These are phyloP conservation scores for Bolboschoenoplectus hybrid DNA, from an alignment of 202 grass and related monocot genomes.

Conservation along the genomic window DNA sequence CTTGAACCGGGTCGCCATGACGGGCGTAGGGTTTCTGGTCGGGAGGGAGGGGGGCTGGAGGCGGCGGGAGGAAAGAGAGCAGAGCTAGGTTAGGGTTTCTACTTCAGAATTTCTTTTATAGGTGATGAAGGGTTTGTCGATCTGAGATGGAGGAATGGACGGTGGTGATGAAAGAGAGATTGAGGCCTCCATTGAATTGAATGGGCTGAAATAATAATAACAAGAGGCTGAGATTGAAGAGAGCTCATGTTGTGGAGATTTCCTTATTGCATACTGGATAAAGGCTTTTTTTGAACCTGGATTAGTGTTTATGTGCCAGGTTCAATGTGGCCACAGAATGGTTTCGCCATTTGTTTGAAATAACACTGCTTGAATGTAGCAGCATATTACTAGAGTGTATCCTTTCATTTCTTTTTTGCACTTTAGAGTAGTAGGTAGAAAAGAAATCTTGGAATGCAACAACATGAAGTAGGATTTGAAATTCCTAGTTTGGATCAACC, in stretches of 20 bases:
- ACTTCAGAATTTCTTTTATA: slow-evolving; percentile 19
- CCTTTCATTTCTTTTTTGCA: no score
- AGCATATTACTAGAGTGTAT: no score
- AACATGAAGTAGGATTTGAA: no score
- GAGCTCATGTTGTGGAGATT: neutral
- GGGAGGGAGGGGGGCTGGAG: neutral
- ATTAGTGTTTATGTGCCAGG: neutral
- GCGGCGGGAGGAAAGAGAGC: neutral
- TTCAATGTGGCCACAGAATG: neutral
- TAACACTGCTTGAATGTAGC: no score
- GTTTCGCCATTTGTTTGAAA: neutral
- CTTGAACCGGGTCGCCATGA: slow-evolving; percentile 89
- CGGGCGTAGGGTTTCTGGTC: neutral
- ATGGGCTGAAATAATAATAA: neutral
- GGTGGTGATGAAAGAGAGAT: neutral
- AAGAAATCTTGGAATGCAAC: no score
- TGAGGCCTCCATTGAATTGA: neutral
- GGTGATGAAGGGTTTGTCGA: neutral
- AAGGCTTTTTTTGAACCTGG: neutral
- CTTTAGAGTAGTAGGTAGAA: no score
- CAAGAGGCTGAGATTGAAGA: neutral
- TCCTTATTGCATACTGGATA: neutral
- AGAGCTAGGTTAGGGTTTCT: slow-evolving; percentile 10
- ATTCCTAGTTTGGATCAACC: no score
- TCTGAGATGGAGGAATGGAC: neutral